phyloP scores from a whole-genome alignment of 495 filamentous ascomycete genomes.

The Viridothelium virens region DNA sequence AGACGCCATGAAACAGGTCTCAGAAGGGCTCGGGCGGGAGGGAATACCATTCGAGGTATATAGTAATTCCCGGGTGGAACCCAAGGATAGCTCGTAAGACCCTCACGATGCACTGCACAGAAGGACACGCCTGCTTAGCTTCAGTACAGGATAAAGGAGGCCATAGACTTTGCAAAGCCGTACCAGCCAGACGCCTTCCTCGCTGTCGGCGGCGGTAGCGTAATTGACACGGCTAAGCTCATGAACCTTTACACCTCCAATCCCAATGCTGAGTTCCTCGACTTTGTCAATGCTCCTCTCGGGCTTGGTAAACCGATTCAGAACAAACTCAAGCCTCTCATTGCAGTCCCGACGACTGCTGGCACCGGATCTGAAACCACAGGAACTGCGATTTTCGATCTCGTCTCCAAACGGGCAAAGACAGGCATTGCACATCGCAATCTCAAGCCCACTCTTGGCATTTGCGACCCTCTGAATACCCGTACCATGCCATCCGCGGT shows the following conservation, averaged over 20 bases:
- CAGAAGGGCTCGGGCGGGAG: constrained; percentile 66
- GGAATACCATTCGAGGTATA: constrained; percentile 75
- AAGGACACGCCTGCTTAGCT: neutral
- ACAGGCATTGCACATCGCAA: constrained; percentile 92
- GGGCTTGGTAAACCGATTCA: constrained; percentile 80
- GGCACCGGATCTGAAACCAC: constrained; percentile 95
- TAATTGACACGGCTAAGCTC: constrained; percentile 96
- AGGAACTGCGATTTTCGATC: constrained; percentile 95
- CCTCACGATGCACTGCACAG: neutral
- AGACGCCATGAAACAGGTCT: constrained; percentile 75
- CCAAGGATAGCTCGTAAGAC: constrained; percentile 79
- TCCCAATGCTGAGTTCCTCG: constrained; percentile 82
- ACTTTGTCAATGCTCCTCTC: constrained; percentile 95
- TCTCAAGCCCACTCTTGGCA: constrained; percentile 90
- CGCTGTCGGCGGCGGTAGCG: constrained; percentile 66
- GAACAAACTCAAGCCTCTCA: constrained; percentile 68
- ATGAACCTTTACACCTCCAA: constrained; percentile 93
- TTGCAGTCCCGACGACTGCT: constrained; percentile 91
- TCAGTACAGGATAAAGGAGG: constrained; percentile 61
- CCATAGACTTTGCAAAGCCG: constrained; percentile 73
- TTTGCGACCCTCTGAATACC: constrained; percentile 93
- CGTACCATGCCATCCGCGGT: constrained; percentile 91
- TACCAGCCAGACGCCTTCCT: constrained; percentile 80
- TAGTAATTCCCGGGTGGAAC: constrained; percentile 71
- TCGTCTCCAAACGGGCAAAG: constrained; percentile 79